phyloP scores from a whole-genome alignment of 1,284 basidiomycete species.

The Trichosporon sp. region DNA sequence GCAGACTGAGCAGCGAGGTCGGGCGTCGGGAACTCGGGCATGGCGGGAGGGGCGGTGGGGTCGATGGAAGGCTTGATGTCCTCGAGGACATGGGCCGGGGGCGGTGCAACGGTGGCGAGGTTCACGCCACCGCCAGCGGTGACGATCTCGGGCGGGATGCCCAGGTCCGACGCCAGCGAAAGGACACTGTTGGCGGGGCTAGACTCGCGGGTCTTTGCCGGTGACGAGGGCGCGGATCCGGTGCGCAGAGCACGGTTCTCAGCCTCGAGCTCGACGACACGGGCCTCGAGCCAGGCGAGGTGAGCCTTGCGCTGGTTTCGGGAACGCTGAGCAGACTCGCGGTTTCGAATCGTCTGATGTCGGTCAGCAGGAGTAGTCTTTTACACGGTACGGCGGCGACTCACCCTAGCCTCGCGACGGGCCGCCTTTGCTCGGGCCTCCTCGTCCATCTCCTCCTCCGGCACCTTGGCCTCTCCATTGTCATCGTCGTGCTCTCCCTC shows the following conservation, averaged over 20 bases:
- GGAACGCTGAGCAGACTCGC: slow-evolving; percentile 53
- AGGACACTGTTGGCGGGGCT: slow-evolving; percentile 45
- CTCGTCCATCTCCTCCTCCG: slow-evolving; percentile 37
- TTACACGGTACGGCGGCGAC: slow-evolving; percentile 23
- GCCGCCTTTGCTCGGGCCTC: slow-evolving; percentile 43
- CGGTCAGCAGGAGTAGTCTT: neutral
- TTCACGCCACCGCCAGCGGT: slow-evolving; percentile 44
- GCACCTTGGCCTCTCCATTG: slow-evolving; percentile 22
- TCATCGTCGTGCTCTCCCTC: slow-evolving; percentile 34
- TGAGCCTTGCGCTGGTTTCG: slow-evolving; percentile 55
- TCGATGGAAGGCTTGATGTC: slow-evolving; percentile 41
- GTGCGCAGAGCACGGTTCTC: slow-evolving; percentile 49
- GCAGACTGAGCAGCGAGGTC: slow-evolving; percentile 2
- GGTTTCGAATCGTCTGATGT: slow-evolving; percentile 48
- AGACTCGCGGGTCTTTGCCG: slow-evolving; percentile 35
- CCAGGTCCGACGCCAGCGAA: slow-evolving; percentile 45
- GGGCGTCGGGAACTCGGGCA: slow-evolving; percentile 20
- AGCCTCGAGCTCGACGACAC: slow-evolving; percentile 51
- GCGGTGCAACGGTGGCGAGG: slow-evolving; percentile 48
- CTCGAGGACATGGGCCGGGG: slow-evolving; percentile 40
- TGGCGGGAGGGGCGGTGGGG: slow-evolving; percentile 20
- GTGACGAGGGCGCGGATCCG: slow-evolving; percentile 28
- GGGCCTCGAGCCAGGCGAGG: slow-evolving; percentile 51
- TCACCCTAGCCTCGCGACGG: slow-evolving; percentile 50
- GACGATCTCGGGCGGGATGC: slow-evolving; percentile 44